These are phyloP conservation scores for Fusarium torulosum DNA, from an alignment of 2,329 filamentous ascomycete species.

Conservation along the genomic window DNA sequence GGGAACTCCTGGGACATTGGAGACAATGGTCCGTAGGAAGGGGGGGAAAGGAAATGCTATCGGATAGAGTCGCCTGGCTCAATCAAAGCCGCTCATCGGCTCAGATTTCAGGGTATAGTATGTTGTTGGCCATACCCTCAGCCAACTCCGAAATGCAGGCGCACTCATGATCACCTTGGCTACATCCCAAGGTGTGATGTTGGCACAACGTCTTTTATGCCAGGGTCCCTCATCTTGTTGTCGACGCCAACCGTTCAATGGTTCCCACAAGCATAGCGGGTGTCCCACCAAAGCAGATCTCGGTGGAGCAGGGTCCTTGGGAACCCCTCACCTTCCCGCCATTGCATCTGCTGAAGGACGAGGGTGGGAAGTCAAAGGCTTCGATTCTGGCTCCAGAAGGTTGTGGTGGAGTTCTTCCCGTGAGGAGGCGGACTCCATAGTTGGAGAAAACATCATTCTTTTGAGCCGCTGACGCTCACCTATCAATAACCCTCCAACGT, in stretches of 20 bases:
- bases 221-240: conserved; percentile 41
- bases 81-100: conserved; percentile 31
- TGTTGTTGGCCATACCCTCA: conserved; percentile 17
- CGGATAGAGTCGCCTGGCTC: conserved; percentile 22
- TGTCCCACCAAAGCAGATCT: conserved; percentile 48
- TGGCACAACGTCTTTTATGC: conserved; percentile 19
- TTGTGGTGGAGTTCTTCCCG: conserved; percentile 48
- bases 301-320: conserved; percentile 45
- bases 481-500: conserved; percentile 28
- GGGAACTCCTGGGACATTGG: conserved; percentile 27
- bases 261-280: conserved; percentile 47
- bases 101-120: conserved; percentile 8
- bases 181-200: neutral
- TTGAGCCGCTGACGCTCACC: conserved; percentile 47
- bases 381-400: conserved; percentile 50
- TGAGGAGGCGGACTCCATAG: conserved; percentile 47
- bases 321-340: conserved; percentile 49
- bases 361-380: conserved; percentile 46
- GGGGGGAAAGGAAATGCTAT: conserved; percentile 26
- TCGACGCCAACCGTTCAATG: conserved; percentile 46
- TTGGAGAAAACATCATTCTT: conserved; percentile 45
- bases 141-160: conserved; percentile 34
- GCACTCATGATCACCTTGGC: conserved; percentile 19
- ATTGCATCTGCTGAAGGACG: conserved; percentile 46
- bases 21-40: conserved; percentile 30